These are phyloP conservation scores for Marsdenia floribunda DNA, from an alignment of 257 asterid species.

Conservation along the genomic window DNA sequence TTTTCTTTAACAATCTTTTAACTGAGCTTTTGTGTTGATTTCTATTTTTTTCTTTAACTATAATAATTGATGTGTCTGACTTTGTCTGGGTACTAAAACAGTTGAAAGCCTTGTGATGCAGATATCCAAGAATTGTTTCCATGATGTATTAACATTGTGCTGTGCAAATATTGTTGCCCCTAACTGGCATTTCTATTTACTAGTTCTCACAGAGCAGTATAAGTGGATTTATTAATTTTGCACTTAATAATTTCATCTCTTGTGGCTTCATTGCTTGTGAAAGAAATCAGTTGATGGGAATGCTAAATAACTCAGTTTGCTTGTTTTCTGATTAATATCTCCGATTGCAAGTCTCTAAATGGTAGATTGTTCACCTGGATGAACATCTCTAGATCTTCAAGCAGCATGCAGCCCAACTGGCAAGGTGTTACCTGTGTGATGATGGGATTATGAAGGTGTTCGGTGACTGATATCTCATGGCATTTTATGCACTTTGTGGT, in stretches of 20 bases:
- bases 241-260: neutral
- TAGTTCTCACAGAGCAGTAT: neutral
- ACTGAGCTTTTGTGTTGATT: conserved; percentile 41
- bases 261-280: conserved; percentile 5
- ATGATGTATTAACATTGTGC: neutral
- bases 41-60: conserved; percentile 18
- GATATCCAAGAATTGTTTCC: neutral
- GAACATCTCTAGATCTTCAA: conserved; percentile 1
- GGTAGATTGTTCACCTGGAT: conserved; percentile 10
- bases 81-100: neutral
- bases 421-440: neutral
- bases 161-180: neutral
- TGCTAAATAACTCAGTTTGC: neutral
- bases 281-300: neutral
- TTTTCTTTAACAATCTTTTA: conserved; percentile 16
- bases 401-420: neutral
- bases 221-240: neutral
- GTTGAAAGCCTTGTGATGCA: neutral
- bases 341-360: neutral
- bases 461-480: neutral
- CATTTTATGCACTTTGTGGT: conserved; percentile 4
- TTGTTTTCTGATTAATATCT: neutral
- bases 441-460: neutral
- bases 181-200: neutral
- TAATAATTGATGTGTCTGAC: neutral